These are phyloP conservation scores for Anthracocystis panici-leucophaei DNA, from an alignment of 1,284 basidiomycete species.

Conservation along the genomic window DNA sequence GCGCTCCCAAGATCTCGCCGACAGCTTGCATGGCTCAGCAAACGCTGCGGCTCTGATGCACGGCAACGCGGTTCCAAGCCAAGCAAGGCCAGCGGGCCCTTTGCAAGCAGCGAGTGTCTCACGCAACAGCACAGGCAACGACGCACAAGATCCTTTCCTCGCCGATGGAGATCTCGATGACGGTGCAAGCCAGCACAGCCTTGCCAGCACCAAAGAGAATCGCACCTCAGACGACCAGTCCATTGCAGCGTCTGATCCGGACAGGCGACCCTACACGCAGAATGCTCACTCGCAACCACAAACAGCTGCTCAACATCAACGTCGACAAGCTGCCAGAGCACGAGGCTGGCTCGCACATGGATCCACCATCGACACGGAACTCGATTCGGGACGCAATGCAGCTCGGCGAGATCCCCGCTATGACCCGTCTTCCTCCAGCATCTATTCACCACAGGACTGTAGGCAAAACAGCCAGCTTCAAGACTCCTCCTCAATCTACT, in stretches of 20 bases:
- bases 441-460: constrained; percentile 20
- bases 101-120: neutral
- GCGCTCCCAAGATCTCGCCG: constrained; percentile 29
- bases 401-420: constrained; percentile 4
- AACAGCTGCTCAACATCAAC: constrained; percentile 21
- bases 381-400: neutral
- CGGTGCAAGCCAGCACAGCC: constrained; percentile 36
- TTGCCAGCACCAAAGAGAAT: constrained; percentile 33
- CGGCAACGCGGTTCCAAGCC: constrained; percentile 1
- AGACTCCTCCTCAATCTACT: constrained; percentile 33
- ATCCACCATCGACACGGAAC: constrained; percentile 32
- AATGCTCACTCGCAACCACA: constrained; percentile 4
- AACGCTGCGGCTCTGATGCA: constrained; percentile 3
- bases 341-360: constrained; percentile 56
- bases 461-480: constrained; percentile 18
- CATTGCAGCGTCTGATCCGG: constrained; percentile 5
- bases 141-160: constrained; percentile 51
- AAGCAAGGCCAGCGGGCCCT: neutral
- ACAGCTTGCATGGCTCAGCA: constrained; percentile 38
- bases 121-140: constrained; percentile 9
- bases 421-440: constrained; percentile 22
- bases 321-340: constrained; percentile 23
- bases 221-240: constrained; percentile 25
- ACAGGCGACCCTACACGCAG: constrained; percentile 4
- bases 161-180: constrained; percentile 53